phyloP scores from a whole-genome alignment of 2,329 filamentous ascomycete genomes.

The Fusarium scirpi region DNA sequence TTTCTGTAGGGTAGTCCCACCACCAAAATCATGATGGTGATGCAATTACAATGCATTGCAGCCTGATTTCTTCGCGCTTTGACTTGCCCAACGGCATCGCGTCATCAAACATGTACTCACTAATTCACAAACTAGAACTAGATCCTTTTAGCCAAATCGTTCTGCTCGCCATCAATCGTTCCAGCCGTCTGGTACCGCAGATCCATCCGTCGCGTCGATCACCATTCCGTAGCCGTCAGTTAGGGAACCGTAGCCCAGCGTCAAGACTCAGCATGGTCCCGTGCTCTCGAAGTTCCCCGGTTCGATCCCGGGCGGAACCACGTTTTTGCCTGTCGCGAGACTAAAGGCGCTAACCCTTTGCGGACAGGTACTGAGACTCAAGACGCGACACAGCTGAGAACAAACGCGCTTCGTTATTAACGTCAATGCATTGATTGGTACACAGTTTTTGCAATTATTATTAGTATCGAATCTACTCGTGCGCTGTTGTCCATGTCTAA shows the following conservation, averaged over 20 bases:
- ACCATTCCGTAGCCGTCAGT: neutral
- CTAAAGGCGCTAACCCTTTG: neutral
- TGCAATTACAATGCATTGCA: neutral
- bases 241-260: too few species aligned
- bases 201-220: neutral
- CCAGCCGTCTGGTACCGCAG: neutral
- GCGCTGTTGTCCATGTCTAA: neutral
- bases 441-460: neutral
- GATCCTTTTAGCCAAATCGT: neutral
- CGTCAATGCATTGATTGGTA: neutral
- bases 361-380: neutral
- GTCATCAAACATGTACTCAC: neutral
- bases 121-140: neutral
- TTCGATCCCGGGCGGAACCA: constrained; percentile 22
- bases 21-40: neutral
- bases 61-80: neutral
- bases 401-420: neutral
- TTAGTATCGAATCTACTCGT: neutral
- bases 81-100: neutral
- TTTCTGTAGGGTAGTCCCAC: neutral
- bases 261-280: neutral
- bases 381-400: neutral
- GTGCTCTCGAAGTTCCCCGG: constrained; percentile 9
- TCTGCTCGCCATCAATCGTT: neutral
- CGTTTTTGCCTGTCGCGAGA: neutral